phyloP scores from a whole-genome alignment of 140 eudicot genomes.

The Erigeron philadelphicus region DNA sequence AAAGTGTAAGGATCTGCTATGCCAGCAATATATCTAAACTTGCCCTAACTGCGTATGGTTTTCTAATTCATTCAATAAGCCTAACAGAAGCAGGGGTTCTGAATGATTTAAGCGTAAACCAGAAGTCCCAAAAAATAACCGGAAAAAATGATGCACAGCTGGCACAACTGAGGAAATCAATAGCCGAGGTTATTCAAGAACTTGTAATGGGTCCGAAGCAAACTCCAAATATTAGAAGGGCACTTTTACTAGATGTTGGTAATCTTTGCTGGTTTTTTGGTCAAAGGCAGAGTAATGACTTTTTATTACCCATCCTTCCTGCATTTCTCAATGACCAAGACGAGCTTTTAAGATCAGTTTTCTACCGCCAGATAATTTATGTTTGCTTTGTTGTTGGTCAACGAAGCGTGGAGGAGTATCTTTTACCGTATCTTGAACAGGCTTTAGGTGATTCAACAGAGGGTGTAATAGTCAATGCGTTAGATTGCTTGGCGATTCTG shows the following conservation, averaged over 20 bases:
- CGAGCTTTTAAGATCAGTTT: conserved; percentile 81
- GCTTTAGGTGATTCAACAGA: conserved; percentile 75
- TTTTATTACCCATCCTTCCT: conserved; percentile 81
- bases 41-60: conserved; percentile 88
- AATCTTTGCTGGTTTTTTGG: conserved; percentile 95
- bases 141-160: conserved; percentile 65
- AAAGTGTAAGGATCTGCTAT: conserved; percentile 85
- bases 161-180: conserved; percentile 74
- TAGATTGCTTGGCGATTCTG: conserved; percentile 70
- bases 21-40: conserved; percentile 87
- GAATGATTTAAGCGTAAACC: conserved; percentile 47
- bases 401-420: conserved; percentile 97
- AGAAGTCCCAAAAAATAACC: conserved; percentile 38
- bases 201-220: conserved; percentile 99
- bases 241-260: conserved; percentile 85
- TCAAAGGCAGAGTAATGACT: conserved; percentile 84
- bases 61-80: conserved; percentile 84
- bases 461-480: conserved; percentile 78
- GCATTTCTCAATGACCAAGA: conserved; percentile 90
- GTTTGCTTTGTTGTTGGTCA: conserved; percentile 96
- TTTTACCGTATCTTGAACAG: conserved; percentile 90
- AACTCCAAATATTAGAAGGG: conserved; percentile 93
- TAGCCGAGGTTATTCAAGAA: conserved; percentile 96
- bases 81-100: conserved; percentile 95
- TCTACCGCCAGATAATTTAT: conserved; percentile 73